Evolutionary conservation across 306 rosid species (phyloP).

Genomic region (Amphicarpaea edgeworthii): DNA sequence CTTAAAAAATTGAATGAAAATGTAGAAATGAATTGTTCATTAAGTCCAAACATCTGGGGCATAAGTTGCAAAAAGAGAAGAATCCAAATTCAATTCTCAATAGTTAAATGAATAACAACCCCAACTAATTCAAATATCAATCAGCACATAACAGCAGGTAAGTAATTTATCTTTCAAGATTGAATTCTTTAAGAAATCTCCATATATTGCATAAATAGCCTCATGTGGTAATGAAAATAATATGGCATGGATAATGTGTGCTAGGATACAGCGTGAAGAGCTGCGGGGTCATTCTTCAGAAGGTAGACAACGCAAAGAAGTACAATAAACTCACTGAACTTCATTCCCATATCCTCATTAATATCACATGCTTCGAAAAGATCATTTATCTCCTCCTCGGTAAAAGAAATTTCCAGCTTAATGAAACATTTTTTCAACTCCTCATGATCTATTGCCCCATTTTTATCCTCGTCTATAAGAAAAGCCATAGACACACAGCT

Average conservation of each 20-base stretch:
- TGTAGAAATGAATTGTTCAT: constrained; percentile 18
- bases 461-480: constrained; percentile 83
- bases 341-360: constrained; percentile 76
- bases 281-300: constrained; percentile 72
- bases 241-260: constrained; percentile 14
- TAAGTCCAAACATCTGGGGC: constrained; percentile 10
- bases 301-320: constrained; percentile 89
- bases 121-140: constrained; percentile 41
- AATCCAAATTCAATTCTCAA: constrained; percentile 12
- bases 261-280: constrained; percentile 68
- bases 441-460: constrained; percentile 76
- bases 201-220: constrained; percentile 5
- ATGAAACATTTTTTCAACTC: constrained; percentile 82
- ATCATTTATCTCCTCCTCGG: constrained; percentile 79
- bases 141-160: constrained; percentile 1
- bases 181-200: constrained; percentile 22
- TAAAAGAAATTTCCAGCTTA: constrained; percentile 69
- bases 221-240: constrained; percentile 28
- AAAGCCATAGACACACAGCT: constrained; percentile 41
- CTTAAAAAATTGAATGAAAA: constrained; percentile 11
- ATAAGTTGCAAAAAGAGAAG: constrained; percentile 4
- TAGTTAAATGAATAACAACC: constrained; percentile 14
- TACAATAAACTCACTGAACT: constrained; percentile 87
- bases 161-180: constrained; percentile 9
- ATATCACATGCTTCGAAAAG: constrained; percentile 91